Percentiles rank a stretch among this genome's conserved stretches.
phyloP scores from a whole-genome alignment of 164 flowering plant genomes.

The Piper longum region DNA sequence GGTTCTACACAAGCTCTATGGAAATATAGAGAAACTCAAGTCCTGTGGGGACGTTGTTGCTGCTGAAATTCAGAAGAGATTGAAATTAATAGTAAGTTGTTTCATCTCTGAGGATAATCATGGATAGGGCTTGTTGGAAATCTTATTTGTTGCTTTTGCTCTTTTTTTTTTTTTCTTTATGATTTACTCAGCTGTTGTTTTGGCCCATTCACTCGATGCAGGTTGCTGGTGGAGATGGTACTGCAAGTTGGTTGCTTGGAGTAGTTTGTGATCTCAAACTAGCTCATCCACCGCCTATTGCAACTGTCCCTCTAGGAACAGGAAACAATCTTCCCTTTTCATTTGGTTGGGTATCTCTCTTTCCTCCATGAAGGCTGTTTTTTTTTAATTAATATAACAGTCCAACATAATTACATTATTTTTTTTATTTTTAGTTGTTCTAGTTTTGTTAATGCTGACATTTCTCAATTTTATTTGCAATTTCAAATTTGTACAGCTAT shows the following conservation, averaged over 20 bases:
- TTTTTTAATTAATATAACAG: not conserved
- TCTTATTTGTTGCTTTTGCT: not conserved
- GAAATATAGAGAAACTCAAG: slow-evolving; percentile 43
- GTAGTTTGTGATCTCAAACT: slow-evolving; percentile 83
- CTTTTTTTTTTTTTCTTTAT: too few species aligned
- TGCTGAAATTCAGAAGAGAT: slow-evolving; percentile 30
- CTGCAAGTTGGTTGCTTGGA: slow-evolving; percentile 91
- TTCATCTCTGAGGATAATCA: not conserved
- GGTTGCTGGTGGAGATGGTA: slow-evolving; percentile 99
- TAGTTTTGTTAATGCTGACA: not conserved
- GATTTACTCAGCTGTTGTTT: too few species aligned
- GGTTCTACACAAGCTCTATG: slow-evolving; percentile 42
- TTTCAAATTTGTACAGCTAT: not conserved
- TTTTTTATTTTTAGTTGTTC: too few species aligned
- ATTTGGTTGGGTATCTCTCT: slow-evolving; percentile 66
- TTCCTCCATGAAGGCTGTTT: not conserved
- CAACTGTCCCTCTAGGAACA: slow-evolving; percentile 91
- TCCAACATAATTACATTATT: not conserved
- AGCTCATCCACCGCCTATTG: slow-evolving; percentile 69
- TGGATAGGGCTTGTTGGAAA: not conserved
- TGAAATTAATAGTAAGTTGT: slow-evolving; percentile 62
- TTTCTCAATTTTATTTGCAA: not conserved
- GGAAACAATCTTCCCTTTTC: slow-evolving; percentile 87
- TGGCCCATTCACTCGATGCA: slow-evolving; percentile 10
- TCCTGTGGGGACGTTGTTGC: slow-evolving; percentile 28